A percentile compares a stretch with the other conserved stretches of the same genome.
These are phyloP conservation scores for Microcyclosporella mali DNA, from an alignment of 2,329 filamentous ascomycete genomes.

Conservation along the genomic window DNA sequence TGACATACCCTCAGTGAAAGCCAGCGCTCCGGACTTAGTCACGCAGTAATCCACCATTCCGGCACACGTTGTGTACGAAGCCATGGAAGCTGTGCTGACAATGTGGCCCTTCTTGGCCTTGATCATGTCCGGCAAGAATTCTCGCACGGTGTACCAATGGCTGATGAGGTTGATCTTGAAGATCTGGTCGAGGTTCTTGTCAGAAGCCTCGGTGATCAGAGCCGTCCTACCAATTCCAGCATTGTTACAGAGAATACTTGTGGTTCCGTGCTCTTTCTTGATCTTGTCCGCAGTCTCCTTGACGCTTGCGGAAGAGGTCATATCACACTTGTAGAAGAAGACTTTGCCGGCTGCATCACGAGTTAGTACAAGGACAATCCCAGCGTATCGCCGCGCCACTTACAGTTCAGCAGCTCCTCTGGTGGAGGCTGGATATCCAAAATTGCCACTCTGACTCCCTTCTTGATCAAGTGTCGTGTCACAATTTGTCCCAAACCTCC, in stretches of 20 bases:
- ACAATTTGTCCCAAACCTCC: constrained; percentile 33
- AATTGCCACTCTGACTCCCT: constrained; percentile 32
- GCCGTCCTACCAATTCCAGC: constrained; percentile 42
- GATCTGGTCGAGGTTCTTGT: constrained; percentile 37
- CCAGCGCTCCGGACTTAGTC: constrained; percentile 46
- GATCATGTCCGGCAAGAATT: constrained; percentile 48
- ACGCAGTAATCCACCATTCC: constrained; percentile 44
- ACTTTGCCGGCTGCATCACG: constrained; percentile 17
- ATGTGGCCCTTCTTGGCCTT: constrained; percentile 48
- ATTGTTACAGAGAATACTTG: constrained; percentile 45
- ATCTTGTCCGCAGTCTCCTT: constrained; percentile 35
- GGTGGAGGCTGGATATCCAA: constrained; percentile 34
- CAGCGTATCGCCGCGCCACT: too few species aligned
- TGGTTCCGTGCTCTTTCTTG: constrained; percentile 35
- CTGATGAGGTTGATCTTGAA: constrained; percentile 46
- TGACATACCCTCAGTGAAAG: constrained; percentile 49
- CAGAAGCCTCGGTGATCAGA: constrained; percentile 41
- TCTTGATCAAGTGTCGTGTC: constrained; percentile 24
- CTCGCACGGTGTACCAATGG: constrained; percentile 45
- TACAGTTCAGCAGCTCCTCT: constrained; percentile 15
- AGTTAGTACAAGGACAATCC: too few species aligned
- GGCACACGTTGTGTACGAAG: constrained; percentile 37
- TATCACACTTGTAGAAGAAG: constrained; percentile 39
- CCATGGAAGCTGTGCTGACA: constrained; percentile 49
- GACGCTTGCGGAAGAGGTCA: constrained; percentile 44